phyloP scores from a whole-genome alignment of 2,329 filamentous ascomycete genomes.

The Ophiostoma fasciatum region DNA sequence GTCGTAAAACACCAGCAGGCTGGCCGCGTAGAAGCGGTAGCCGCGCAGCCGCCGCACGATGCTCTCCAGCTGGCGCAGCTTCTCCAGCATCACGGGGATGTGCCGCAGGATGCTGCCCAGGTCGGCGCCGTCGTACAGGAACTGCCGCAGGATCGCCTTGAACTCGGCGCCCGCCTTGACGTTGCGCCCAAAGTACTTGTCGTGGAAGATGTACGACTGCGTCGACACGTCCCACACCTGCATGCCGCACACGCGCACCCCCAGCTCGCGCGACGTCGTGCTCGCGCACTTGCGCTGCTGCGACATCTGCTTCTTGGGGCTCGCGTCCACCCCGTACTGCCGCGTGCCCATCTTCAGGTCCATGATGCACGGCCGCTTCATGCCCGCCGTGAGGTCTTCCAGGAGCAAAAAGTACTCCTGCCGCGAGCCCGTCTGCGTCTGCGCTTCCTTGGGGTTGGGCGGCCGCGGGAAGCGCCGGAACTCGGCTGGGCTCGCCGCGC shows the following conservation, averaged over 20 bases:
- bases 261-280: conserved; percentile 82
- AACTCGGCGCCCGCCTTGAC: conserved; percentile 82
- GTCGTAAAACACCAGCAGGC: conserved; percentile 89
- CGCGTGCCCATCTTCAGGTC: conserved; percentile 98
- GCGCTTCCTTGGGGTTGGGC: conserved; percentile 63
- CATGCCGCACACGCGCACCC: conserved; percentile 86
- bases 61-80: conserved; percentile 66
- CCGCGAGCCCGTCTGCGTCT: conserved; percentile 46
- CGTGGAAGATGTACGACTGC: conserved; percentile 82
- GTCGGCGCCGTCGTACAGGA: conserved; percentile 80
- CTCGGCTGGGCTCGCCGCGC: conserved; percentile 23
- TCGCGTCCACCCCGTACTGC: conserved; percentile 88
- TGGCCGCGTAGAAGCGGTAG: conserved; percentile 92
- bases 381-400: conserved; percentile 89
- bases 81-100: conserved; percentile 75
- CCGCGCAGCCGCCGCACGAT: conserved; percentile 68
- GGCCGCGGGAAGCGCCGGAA: conserved; percentile 39
- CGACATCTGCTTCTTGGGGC: conserved; percentile 80
- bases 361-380: conserved; percentile 92
- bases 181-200: conserved; percentile 92
- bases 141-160: conserved; percentile 72
- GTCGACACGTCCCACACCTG: conserved; percentile 86
- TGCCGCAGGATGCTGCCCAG: conserved; percentile 68
- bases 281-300: conserved; percentile 84
- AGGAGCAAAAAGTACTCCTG: conserved; percentile 87